Evolutionary conservation across 2,329 filamentous ascomycete genomes (phyloP), one percentile per base, ranked within the genome.

Genomic region (Pseudopyricularia javanii): DNA sequence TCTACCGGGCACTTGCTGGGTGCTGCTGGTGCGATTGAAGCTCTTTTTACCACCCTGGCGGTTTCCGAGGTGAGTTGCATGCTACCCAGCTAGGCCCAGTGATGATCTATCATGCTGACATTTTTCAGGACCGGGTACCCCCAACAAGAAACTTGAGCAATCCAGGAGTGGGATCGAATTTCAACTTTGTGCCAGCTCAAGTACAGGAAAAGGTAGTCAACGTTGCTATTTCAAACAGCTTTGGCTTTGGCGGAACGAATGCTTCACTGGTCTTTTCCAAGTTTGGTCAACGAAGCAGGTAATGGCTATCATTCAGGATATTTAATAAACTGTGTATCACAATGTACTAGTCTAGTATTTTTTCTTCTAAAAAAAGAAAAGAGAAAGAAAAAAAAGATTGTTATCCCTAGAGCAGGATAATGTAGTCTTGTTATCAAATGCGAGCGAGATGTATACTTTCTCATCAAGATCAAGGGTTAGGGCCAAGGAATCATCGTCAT

Each of bases 201-300:
- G 76, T 89, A 1, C 91, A 96, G 66, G 67, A 85, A 51, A 83
- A 80, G 58, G 64, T 74, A 2, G 80, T 97, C 11, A 71, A 81
- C 54, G 84, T 91, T 22, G 88, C 87, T 5, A 61, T 98, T 54
- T 93, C 88, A 3, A 98, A 98, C 63, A 97, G 91, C 65, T 98
- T 98, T 70, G 93, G 93, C 0, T 98, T 98, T 70, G 93, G 93
- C 11, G 93, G 93, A 15, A 97, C 91, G 1, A 98, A 98, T 70
- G 91, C 91, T 43, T 90, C 83, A 52, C 71, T 98, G 35, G 90
- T 90, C 51, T 91, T 97, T 61, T 76, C 76, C 2, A 52, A 52
- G 20, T 5, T 47, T 17, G 37, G 22, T 3, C 6, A 20, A 12
- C 7, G 37, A 43, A 43, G 17, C 7, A n/a, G 14, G 14, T n/a